Evolutionary conservation across 1,284 basidiomycete species (phyloP).

Genomic region (Apiotrichum gracile): DNA sequence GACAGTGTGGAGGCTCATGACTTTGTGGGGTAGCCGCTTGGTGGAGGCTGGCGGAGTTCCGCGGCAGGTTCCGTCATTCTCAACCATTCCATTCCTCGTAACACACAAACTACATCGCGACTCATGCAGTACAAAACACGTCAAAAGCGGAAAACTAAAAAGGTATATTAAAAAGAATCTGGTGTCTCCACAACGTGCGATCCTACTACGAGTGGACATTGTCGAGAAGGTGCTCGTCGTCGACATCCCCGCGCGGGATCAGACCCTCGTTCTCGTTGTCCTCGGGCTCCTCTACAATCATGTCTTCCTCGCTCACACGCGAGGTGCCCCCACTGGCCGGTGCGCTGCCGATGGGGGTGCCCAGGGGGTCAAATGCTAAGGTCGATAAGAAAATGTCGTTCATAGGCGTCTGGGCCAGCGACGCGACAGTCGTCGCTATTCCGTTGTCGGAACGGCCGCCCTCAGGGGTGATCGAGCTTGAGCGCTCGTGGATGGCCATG

Average conservation of each 20-base stretch:
- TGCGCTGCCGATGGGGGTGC: neutral
- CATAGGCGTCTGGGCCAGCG: constrained; percentile 45
- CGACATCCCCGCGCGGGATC: neutral
- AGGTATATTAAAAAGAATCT: neutral
- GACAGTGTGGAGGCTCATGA: too few relatives aligned
- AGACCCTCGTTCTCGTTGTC: neutral
- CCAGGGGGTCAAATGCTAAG: constrained; percentile 1
- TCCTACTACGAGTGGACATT: neutral
- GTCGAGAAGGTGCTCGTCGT: constrained; percentile 1
- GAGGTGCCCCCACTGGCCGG: neutral
- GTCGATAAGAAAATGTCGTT: constrained; percentile 51
- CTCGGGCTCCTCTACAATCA: constrained; percentile 6
- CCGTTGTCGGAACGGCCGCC: neutral
- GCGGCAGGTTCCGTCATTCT: neutral
- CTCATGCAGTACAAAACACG: neutral
- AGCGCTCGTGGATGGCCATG: constrained; percentile 2
- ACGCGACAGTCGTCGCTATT: neutral
- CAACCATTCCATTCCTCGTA: too few relatives aligned
- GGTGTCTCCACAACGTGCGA: neutral
- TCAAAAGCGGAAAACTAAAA: neutral
- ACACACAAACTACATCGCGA: neutral
- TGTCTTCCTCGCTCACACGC: constrained; percentile 1
- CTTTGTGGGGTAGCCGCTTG: too few relatives aligned
- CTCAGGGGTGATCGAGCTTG: neutral
- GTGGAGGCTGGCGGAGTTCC: too few relatives aligned